A percentile compares a stretch with the other conserved stretches of the same genome.
phyloP scores from a whole-genome alignment of 495 filamentous ascomycete species.

The Thozetella sp. region DNA sequence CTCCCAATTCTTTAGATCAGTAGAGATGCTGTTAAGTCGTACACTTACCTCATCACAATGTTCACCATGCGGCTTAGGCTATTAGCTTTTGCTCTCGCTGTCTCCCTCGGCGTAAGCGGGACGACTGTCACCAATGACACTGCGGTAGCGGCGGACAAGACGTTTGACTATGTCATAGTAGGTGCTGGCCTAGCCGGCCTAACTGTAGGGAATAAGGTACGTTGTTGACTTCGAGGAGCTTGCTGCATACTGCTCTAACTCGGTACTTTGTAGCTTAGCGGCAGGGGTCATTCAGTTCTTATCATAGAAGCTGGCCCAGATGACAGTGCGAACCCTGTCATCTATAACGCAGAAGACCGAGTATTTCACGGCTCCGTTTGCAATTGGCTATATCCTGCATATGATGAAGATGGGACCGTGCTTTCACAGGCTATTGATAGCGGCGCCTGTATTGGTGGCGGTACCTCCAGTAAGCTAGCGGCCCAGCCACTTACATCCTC shows the following conservation, averaged over 20 bases:
- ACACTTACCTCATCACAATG: background rate
- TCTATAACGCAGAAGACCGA: slow-evolving; percentile 5
- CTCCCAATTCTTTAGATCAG: too few species aligned
- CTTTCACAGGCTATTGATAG: slow-evolving; percentile 4
- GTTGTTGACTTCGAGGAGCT: background rate
- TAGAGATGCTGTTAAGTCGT: too few species aligned
- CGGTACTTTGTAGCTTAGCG: slow-evolving; percentile 1
- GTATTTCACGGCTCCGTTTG: background rate
- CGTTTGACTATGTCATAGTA: slow-evolving; percentile 9
- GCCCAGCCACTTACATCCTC: background rate
- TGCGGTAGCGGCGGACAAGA: background rate
- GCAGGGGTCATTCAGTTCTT: slow-evolving; percentile 5
- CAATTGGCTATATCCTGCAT: slow-evolving; percentile 9
- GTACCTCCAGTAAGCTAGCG: slow-evolving; percentile 5
- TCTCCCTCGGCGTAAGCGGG: background rate
- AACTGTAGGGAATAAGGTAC: background rate
- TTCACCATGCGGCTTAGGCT: background rate
- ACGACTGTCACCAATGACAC: slow-evolving; percentile 7
- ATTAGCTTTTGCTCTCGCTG: background rate
- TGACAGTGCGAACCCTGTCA: background rate
- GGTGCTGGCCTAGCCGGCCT: slow-evolving; percentile 7
- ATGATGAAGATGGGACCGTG: slow-evolving; percentile 2
- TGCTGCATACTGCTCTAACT: background rate
- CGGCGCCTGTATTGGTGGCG: slow-evolving; percentile 7
- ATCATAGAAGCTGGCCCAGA: slow-evolving; percentile 8